Percentiles rank a stretch among this genome's conserved stretches.
Evolutionary conservation across 371 early-diverging fungal genomes (phyloP).

Genomic region (Parasitella parasitica): DNA sequence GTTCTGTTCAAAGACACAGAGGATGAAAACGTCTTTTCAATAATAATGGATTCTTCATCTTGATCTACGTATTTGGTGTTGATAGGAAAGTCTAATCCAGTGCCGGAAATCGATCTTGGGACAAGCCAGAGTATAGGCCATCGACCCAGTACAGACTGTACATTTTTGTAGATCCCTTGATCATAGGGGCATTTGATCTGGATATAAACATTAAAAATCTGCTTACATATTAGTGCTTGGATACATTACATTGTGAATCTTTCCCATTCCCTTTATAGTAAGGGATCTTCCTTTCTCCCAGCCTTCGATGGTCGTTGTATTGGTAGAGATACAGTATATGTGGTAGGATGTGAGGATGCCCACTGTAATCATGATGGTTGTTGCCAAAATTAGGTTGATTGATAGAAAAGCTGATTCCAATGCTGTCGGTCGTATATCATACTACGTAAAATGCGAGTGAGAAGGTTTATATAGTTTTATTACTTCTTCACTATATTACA

Average conservation of each 20-base stretch:
- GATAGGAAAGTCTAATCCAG: constrained; percentile 73
- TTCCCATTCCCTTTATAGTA: constrained; percentile 65
- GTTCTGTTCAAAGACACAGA: constrained; percentile 8
- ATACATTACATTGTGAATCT: constrained; percentile 54
- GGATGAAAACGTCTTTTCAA: constrained; percentile 6
- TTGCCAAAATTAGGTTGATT: constrained; percentile 67
- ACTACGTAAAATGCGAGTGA: constrained; percentile 5
- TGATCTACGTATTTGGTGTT: constrained; percentile 40
- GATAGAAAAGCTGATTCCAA: constrained; percentile 62
- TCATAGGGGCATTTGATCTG: constrained; percentile 91
- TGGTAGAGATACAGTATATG: constrained; percentile 74
- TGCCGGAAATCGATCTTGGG: constrained; percentile 64
- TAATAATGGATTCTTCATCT: constrained; percentile 39
- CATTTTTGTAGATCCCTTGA: constrained; percentile 78
- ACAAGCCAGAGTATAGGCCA: constrained; percentile 70
- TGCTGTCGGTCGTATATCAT: constrained; percentile 50
- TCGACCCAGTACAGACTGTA: constrained; percentile 76
- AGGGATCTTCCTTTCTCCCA: constrained; percentile 83
- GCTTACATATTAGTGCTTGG: too few species aligned
- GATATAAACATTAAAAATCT: too few species aligned
- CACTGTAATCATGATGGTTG: constrained; percentile 73
- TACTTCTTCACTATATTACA: constrained; percentile 11
- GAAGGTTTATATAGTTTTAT: not conserved
- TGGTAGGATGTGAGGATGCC: constrained; percentile 85
- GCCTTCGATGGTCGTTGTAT: constrained; percentile 96